Percentiles rank a stretch among this genome's conserved stretches.
Evolutionary conservation across 1,284 basidiomycete genomes (phyloP).

Genomic region (Earliella scabrosa): DNA sequence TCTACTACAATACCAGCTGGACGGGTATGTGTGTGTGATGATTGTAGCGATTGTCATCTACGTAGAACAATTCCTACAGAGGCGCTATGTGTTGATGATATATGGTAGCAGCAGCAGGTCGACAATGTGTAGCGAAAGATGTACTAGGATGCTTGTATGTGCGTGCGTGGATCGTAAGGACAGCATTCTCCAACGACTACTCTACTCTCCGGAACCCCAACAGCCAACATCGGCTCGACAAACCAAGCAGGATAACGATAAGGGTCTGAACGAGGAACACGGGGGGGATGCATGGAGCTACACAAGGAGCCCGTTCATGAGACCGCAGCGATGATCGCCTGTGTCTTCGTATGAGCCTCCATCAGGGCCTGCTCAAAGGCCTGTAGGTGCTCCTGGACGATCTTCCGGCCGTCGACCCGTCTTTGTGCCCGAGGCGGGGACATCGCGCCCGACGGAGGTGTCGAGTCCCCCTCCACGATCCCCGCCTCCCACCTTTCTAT

Average conservation of each 20-base stretch:
- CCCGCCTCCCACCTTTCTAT: conserved; percentile 82
- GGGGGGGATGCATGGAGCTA: background rate
- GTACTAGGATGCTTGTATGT: conserved; percentile 23
- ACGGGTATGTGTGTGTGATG: conserved; percentile 4
- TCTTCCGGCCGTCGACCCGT: conserved; percentile 63
- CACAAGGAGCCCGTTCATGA: conserved; percentile 31
- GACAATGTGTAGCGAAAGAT: conserved; percentile 24
- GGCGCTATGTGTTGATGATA: conserved; percentile 19
- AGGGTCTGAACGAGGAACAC: conserved; percentile 1
- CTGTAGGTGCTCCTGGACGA: conserved; percentile 75
- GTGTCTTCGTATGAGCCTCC: conserved; percentile 74
- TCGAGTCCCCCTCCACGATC: conserved; percentile 37
- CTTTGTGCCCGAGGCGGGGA: conserved; percentile 33
- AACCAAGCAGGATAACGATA: conserved; percentile 25
- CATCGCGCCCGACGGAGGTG: conserved; percentile 31
- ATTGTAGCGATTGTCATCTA: conserved; percentile 21
- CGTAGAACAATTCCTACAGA: conserved; percentile 22
- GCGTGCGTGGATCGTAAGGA: conserved; percentile 16
- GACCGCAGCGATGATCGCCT: conserved; percentile 73
- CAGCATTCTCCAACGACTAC: conserved; percentile 1
- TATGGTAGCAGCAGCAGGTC: conserved; percentile 12
- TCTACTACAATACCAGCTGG: too few species aligned
- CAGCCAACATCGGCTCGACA: too few species aligned
- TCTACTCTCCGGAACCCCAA: too few species aligned
- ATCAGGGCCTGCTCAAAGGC: conserved; percentile 72